phyloP scores from a whole-genome alignment of 139 green algal species.

The Diplosphaera chodatii region DNA sequence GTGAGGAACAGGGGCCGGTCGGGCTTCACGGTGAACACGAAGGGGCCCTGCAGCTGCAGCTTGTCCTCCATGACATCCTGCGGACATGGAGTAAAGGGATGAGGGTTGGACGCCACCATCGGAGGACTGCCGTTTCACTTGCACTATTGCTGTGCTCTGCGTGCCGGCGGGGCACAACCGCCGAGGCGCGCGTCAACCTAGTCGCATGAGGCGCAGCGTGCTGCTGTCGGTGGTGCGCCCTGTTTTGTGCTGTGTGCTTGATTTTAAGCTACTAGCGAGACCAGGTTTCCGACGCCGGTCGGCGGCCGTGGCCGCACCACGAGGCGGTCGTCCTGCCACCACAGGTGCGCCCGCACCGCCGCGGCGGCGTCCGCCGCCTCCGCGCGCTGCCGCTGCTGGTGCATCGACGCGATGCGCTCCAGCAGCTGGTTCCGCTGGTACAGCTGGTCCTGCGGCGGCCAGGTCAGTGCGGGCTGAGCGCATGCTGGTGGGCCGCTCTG shows the following conservation, averaged over 20 bases:
- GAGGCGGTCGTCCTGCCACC: not conserved
- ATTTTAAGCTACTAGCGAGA: too few relatives aligned
- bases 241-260: too few relatives aligned
- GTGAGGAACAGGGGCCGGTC: not conserved
- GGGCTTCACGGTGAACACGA: not conserved
- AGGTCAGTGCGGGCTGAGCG: not conserved
- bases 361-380: not conserved
- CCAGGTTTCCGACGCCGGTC: too few relatives aligned
- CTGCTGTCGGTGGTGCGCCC: too few relatives aligned
- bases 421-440: not conserved
- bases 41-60: not conserved
- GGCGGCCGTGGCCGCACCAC: not conserved
- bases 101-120: too few relatives aligned
- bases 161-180: too few relatives aligned
- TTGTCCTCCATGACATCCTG: not conserved
- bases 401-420: not conserved
- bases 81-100: not conserved
- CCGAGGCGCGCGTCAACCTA: too few relatives aligned
- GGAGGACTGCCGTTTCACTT: too few relatives aligned
- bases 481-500: too few relatives aligned
- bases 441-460: not conserved
- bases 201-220: too few relatives aligned
- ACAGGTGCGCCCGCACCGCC: not conserved
- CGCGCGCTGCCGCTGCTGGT: not conserved
- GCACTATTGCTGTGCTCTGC: too few relatives aligned